Evolutionary conservation across 2,329 filamentous ascomycete genomes (phyloP).

Genomic region (Fusarium beomiforme): DNA sequence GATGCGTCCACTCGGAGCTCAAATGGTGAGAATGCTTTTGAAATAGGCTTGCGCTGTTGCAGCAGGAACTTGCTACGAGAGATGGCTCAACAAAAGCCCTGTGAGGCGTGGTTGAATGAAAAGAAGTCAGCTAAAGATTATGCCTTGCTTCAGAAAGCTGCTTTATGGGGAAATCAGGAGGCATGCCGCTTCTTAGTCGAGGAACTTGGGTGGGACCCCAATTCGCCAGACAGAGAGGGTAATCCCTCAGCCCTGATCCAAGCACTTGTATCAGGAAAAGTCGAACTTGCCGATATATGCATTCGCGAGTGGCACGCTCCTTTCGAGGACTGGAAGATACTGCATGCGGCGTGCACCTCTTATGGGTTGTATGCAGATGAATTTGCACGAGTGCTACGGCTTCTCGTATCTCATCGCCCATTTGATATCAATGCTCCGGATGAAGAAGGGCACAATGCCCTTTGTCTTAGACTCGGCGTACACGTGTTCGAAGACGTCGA

Average conservation of each 20-base stretch:
- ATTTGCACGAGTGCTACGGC: accelerated
- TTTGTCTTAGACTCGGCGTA: too few relatives aligned
- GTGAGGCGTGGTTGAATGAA: neutral
- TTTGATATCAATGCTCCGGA: neutral
- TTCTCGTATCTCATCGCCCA: neutral
- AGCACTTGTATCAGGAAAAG: neutral
- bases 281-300: neutral
- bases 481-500: too few relatives aligned
- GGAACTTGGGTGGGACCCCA: neutral
- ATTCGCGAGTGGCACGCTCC: neutral
- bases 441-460: accelerated
- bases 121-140: neutral
- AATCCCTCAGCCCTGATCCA: neutral
- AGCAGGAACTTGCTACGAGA: neutral
- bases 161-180: neutral
- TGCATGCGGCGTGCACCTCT: accelerated
- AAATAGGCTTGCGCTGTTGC: accelerated
- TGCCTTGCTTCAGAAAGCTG: accelerated
- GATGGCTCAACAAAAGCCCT: neutral
- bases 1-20: accelerated
- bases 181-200: neutral
- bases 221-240: neutral
- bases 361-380: accelerated
- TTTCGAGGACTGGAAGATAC: accelerated
- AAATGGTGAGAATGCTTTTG: neutral